phyloP scores from a whole-genome alignment of 2,329 filamentous ascomycete species.

The Trichoderma sp. region DNA sequence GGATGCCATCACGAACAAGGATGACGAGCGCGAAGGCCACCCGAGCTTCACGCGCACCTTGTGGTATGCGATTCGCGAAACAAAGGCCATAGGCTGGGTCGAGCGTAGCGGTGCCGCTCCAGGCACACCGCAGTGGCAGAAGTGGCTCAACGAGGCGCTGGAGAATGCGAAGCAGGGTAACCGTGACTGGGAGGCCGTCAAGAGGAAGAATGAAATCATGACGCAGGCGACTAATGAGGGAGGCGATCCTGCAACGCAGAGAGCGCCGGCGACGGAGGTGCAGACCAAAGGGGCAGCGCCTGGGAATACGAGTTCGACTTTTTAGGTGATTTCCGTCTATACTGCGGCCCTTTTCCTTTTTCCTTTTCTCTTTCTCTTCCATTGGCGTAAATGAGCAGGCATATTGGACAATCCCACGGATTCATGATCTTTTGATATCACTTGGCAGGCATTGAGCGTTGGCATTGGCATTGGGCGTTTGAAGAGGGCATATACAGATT shows the following conservation, averaged over 20 bases:
- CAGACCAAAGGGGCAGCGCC: constrained; percentile 8
- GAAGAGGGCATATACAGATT: background rate
- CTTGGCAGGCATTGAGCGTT: background rate
- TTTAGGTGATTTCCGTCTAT: constrained; percentile 28
- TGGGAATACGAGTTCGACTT: constrained; percentile 31
- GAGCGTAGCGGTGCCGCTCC: constrained; percentile 55
- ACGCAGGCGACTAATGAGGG: constrained; percentile 35
- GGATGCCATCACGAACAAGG: constrained; percentile 36
- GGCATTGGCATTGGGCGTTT: too few relatives aligned
- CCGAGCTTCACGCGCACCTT: constrained; percentile 58
- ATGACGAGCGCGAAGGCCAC: constrained; percentile 44
- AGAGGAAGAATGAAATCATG: constrained; percentile 54
- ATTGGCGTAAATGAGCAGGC: background rate
- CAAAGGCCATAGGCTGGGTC: constrained; percentile 56
- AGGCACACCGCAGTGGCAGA: constrained; percentile 53
- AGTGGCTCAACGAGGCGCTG: constrained; percentile 56
- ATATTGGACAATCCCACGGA: background rate
- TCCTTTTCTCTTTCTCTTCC: background rate
- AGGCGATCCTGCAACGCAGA: constrained; percentile 38
- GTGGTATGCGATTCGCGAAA: constrained; percentile 62
- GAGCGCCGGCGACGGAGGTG: constrained; percentile 38
- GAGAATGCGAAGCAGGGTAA: constrained; percentile 40
- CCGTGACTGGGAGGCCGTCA: constrained; percentile 51
- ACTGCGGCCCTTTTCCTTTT: background rate
- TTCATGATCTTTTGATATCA: constrained; percentile 3